Evolutionary conservation across 805 yeast species (phyloP).

Genomic region (Kuraishia hungarica): DNA sequence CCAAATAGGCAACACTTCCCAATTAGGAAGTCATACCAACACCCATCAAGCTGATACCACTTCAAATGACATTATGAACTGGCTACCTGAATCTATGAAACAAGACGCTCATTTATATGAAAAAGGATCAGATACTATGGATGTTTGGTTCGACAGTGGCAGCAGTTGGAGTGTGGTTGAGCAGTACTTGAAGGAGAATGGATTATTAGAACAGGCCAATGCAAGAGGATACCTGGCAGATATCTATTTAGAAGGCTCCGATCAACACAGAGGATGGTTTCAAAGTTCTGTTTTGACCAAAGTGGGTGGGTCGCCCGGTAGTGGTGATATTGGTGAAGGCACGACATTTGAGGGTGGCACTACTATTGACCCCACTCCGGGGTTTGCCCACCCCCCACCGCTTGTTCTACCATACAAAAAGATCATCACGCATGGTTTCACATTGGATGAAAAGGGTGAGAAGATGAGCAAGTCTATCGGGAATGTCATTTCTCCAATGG

Average conservation of each 20-base stretch:
- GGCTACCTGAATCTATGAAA: conserved; percentile 60
- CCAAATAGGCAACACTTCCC: no score
- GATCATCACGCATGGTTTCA: conserved; percentile 90
- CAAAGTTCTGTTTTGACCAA: conserved; percentile 86
- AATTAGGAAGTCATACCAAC: no score
- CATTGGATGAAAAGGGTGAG: conserved; percentile 72
- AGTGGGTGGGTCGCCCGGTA: conserved; percentile 29
- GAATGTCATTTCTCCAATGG: conserved; percentile 63
- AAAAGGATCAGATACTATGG: conserved; percentile 89
- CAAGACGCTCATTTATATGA: conserved; percentile 32
- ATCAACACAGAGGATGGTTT: conserved; percentile 99
- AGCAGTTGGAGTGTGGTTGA: conserved; percentile 73
- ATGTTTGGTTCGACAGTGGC: conserved; percentile 99
- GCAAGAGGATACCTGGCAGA: conserved; percentile 50
- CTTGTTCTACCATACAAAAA: conserved; percentile 51
- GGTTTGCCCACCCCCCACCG: no score
- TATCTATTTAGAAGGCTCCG: conserved; percentile 93
- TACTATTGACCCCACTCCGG: no score
- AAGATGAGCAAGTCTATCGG: conserved; percentile 96
- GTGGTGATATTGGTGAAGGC: background rate
- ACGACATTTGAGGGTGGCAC: no score
- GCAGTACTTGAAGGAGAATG: conserved; percentile 26
- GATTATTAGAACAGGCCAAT: conserved; percentile 20
- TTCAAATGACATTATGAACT: no score
- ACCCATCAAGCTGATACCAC: no score